Evolutionary conservation across 345 rosid species (phyloP).

Genomic region (Excoecaria agallocha): DNA sequence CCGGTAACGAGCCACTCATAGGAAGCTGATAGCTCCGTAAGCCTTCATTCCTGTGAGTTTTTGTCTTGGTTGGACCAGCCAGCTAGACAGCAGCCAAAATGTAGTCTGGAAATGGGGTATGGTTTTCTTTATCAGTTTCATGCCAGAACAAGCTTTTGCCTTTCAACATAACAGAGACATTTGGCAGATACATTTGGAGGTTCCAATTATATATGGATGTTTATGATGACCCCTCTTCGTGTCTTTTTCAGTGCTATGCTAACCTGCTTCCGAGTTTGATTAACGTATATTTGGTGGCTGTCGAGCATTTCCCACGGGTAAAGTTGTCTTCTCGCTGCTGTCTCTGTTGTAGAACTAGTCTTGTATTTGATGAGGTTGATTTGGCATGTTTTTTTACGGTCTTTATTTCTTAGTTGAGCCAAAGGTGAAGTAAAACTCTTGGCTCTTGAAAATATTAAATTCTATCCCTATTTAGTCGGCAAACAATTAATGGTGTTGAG

Average conservation of each 20-base stretch:
- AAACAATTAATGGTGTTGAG: background rate
- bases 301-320: background rate
- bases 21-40: background rate
- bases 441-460: no score
- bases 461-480: background rate
- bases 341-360: background rate
- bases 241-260: background rate
- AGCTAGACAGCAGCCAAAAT: slow-evolving; percentile 8
- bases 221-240: background rate
- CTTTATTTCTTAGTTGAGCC: no score
- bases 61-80: slow-evolving; percentile 28
- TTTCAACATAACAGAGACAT: background rate
- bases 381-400: background rate
- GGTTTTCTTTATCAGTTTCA: slow-evolving; percentile 7
- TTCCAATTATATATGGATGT: slow-evolving; percentile 4
- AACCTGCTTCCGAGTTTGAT: background rate
- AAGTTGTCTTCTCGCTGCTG: background rate
- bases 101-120: slow-evolving; percentile 19
- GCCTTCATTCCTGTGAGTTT: slow-evolving; percentile 9
- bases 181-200: background rate
- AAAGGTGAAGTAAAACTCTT: no score
- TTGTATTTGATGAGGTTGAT: background rate
- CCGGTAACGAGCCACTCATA: slow-evolving; percentile 19
- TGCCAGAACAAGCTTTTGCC: slow-evolving; percentile 24
- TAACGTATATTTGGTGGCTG: background rate